phyloP scores from a whole-genome alignment of 306 rosid genomes.

The Mucuna pruriens region DNA sequence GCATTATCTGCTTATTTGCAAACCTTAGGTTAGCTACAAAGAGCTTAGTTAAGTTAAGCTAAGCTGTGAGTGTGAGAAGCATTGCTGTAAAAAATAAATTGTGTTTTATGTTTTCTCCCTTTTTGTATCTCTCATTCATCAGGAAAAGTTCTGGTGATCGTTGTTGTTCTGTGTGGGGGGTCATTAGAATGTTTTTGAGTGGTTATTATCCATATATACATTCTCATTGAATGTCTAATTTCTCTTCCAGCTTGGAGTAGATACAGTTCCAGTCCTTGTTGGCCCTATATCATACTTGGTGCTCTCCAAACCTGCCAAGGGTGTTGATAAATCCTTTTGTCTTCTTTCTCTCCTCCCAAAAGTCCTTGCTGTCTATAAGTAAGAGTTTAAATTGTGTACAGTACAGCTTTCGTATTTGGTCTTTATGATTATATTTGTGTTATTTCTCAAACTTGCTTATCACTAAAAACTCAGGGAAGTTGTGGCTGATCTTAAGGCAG shows the following conservation, averaged over 20 bases:
- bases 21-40: neutral
- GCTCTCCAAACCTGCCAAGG: constrained; percentile 88
- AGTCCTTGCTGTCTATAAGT: constrained; percentile 77
- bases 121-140: neutral
- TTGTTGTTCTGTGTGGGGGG: neutral
- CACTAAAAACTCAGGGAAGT: constrained; percentile 69
- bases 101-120: neutral
- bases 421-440: neutral
- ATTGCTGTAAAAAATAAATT: neutral
- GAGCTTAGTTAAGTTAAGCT: constrained; percentile 20
- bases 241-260: constrained; percentile 80
- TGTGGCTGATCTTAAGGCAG: constrained; percentile 79
- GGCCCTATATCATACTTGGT: constrained; percentile 89
- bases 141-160: neutral
- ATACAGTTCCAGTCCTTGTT: constrained; percentile 77
- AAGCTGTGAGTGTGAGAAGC: constrained; percentile 8
- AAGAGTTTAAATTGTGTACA: constrained; percentile 23
- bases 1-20: neutral
- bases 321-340: constrained; percentile 66
- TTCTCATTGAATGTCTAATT: constrained; percentile 23
- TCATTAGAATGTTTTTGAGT: constrained; percentile 16
- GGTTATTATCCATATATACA: neutral
- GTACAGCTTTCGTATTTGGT: neutral
- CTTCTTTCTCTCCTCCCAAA: constrained; percentile 80
- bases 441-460: constrained; percentile 33